Evolutionary conservation across 306 rosid species (phyloP), one percentile per base, ranked within the genome.

Genomic region (Sicyos baderoa): DNA sequence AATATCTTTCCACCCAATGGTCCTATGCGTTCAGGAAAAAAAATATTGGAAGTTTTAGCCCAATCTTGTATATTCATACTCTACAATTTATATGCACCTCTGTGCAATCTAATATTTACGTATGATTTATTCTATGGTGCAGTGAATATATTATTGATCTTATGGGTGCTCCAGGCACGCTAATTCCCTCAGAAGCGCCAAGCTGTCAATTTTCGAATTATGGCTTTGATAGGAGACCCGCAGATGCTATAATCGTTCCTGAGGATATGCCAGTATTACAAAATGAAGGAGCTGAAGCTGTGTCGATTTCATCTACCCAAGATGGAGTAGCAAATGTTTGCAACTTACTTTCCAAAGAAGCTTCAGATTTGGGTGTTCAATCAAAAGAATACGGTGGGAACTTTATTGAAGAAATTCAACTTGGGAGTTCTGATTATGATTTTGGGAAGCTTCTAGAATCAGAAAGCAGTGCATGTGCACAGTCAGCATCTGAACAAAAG

Each of bases 91-190:
- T n/a, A n/a, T n/a, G n/a, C n/a, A n/a, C n/a, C n/a, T n/a, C n/a
- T n/a, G n/a, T n/a, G n/a, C n/a, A n/a, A n/a, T n/a, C 21, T 42
- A 61, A 47, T 72, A 50, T 47, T 60, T 68, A 71, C 69, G n/a
- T 68, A 70, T 74, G 60, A 72, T 81, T 79, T 79, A 35, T 78
- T 79, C 65, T 25, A 60, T 70, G 71, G 60, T 88, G 91, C 91
- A 94, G 99, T 83, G 99, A 94, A 82, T 93, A 88, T 80, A 93
- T 93, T 55, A 82, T 93, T 71, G 99, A 93, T 83, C 81, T 93
- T 79, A 93, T 93, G 99, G 99, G 99, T 76, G 97, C 99, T 75
- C 99, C 99, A 63, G 99, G 99, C 49, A 75, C 96, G 22, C 89
- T 90, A 62, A 93, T 93, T 79, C 99, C 99, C 68, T 88, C 96